A percentile compares a stretch with the other conserved stretches of the same genome.
phyloP scores from a whole-genome alignment of 257 asterid species.

The Fraxinus cuspidata region DNA sequence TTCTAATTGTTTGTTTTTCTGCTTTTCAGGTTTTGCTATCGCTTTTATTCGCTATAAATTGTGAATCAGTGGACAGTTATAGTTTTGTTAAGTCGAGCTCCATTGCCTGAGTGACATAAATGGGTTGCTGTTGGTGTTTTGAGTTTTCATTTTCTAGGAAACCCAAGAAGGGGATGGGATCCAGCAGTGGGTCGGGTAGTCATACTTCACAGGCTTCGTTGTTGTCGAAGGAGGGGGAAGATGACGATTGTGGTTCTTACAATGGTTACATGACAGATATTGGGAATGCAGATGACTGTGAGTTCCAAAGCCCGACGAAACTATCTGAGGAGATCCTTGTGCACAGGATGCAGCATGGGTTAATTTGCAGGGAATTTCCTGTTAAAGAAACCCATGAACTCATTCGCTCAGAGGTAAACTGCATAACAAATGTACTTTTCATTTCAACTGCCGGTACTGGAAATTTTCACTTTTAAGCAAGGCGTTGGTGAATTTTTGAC shows the following conservation, averaged over 20 bases:
- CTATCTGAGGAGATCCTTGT: constrained; percentile 78
- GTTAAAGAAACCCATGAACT: constrained; percentile 81
- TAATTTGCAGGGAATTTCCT: constrained; percentile 87
- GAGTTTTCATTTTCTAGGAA: constrained; percentile 64
- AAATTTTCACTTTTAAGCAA: neutral
- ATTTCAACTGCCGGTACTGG: neutral
- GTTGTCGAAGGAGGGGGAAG: constrained; percentile 70
- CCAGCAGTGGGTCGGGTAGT: constrained; percentile 37
- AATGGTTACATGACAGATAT: constrained; percentile 64
- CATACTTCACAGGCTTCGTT: constrained; percentile 55
- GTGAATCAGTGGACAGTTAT: constrained; percentile 11
- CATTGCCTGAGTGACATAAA: constrained; percentile 48
- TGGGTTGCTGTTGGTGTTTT: constrained; percentile 96
- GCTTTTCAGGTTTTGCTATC: constrained; percentile 59
- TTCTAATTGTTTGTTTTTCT: constrained; percentile 17
- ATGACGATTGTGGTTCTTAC: constrained; percentile 51
- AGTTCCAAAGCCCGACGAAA: constrained; percentile 68
- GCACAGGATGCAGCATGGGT: constrained; percentile 60
- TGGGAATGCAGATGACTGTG: constrained; percentile 64
- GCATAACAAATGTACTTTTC: constrained; percentile 11
- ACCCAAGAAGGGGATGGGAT: constrained; percentile 45
- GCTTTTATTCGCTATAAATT: constrained; percentile 34
- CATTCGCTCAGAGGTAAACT: constrained; percentile 74
- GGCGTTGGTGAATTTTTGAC: neutral
- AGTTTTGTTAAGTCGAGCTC: constrained; percentile 38